phyloP scores from a whole-genome alignment of 352 stramenopile genomes.

The Aphanomyces euteiches region DNA sequence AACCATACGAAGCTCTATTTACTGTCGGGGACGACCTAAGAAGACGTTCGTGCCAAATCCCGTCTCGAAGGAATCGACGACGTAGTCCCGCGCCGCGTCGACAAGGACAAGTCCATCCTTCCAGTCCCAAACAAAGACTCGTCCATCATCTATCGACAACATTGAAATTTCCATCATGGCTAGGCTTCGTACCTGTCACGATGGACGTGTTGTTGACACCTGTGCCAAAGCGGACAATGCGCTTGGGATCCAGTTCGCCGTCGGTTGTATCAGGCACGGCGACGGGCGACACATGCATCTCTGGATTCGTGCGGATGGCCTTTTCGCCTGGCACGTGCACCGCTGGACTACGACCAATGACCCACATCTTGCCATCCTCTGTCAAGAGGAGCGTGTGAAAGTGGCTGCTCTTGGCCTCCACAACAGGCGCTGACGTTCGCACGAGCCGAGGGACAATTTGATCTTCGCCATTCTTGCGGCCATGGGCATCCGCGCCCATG shows the following conservation, averaged over 20 bases:
- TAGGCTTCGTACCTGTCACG: constrained; percentile 41
- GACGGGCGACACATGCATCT: constrained; percentile 67
- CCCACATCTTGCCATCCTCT: constrained; percentile 68
- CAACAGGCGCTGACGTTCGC: constrained; percentile 62
- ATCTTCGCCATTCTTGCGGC: constrained; percentile 55
- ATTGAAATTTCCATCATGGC: background rate
- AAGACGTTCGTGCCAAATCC: constrained; percentile 71
- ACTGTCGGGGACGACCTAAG: constrained; percentile 34
- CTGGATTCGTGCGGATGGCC: constrained; percentile 54
- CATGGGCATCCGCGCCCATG: constrained; percentile 41
- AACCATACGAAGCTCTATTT: background rate
- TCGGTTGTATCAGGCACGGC: constrained; percentile 49
- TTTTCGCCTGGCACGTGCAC: constrained; percentile 53
- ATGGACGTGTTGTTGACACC: constrained; percentile 74
- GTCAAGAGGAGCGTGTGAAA: constrained; percentile 83
- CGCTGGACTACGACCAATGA: constrained; percentile 70
- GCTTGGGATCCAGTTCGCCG: constrained; percentile 40
- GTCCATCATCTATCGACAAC: constrained; percentile 42
- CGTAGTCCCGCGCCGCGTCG: constrained; percentile 39
- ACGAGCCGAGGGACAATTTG: constrained; percentile 72
- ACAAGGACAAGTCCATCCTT: constrained; percentile 50
- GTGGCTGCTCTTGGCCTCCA: constrained; percentile 66
- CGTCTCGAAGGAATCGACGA: constrained; percentile 59
- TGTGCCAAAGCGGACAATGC: constrained; percentile 65
- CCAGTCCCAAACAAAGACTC: constrained; percentile 73